Percentiles rank a stretch among this genome's conserved stretches.
Conservation (phyloP, 2,329 filamentous ascomycete species). For the Xylaria sp. region DNA sequence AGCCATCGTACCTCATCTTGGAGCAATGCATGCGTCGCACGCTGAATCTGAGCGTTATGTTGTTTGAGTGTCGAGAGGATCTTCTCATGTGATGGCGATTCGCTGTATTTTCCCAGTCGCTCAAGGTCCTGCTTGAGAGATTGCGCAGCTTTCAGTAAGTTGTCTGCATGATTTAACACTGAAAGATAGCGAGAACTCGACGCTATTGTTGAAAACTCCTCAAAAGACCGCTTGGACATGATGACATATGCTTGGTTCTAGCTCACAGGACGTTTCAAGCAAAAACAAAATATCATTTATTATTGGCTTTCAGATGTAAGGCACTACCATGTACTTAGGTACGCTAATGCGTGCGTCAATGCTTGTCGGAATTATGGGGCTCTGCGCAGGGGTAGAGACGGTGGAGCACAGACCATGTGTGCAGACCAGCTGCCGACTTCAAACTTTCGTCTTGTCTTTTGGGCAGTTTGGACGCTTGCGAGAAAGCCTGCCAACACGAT, state of each 20-base stretch:
- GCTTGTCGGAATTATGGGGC: neutral
- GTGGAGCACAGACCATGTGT: slow-evolving; percentile 20
- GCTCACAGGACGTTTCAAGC: neutral
- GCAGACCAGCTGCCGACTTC: slow-evolving; percentile 20
- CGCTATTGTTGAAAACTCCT: slow-evolving; percentile 41
- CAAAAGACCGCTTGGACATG: slow-evolving; percentile 56
- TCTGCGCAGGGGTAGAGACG: neutral
- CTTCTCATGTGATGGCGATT: slow-evolving; percentile 31
- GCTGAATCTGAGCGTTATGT: slow-evolving; percentile 44
- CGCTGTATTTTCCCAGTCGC: slow-evolving; percentile 37
- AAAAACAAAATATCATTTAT: neutral
- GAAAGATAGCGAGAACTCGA: slow-evolving; percentile 26
- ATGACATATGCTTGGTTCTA: slow-evolving; percentile 9
- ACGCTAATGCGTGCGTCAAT: neutral
- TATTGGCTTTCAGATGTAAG: neutral
- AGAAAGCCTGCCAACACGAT: slow-evolving; percentile 14
- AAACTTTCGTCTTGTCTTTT: slow-evolving; percentile 1
- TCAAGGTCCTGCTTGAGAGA: slow-evolving; percentile 50
- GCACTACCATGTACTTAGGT: neutral
- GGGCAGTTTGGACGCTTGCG: slow-evolving; percentile 14
- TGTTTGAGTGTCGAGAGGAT: slow-evolving; percentile 38
- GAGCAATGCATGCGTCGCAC: slow-evolving; percentile 38
- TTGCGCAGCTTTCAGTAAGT: slow-evolving; percentile 54
- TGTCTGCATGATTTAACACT: slow-evolving; percentile 52
- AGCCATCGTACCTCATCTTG: slow-evolving; percentile 40